These are phyloP conservation scores for Pleurotus sapidus DNA, from an alignment of 768 basidiomycete genomes.

Conservation along the genomic window DNA sequence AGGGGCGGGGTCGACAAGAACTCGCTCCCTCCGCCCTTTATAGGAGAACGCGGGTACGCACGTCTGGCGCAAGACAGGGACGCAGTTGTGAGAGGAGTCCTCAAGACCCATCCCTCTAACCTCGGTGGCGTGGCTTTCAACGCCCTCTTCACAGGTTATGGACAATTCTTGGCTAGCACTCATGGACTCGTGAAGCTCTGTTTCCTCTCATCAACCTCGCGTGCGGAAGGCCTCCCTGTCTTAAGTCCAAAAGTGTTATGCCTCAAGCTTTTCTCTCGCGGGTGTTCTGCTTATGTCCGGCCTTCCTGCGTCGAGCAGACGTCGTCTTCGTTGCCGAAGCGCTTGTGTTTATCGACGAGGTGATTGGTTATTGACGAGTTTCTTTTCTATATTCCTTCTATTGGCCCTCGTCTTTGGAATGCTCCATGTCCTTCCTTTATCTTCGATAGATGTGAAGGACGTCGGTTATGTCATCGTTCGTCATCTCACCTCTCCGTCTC, in stretches of 20 bases:
- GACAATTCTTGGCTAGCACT: conserved; percentile 2
- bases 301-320: neutral
- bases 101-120: conserved; percentile 5
- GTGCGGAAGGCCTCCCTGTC: conserved; percentile 2
- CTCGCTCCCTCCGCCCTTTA: neutral
- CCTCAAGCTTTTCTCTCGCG: conserved; percentile 3
- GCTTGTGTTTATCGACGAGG: conserved; percentile 41
- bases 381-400: conserved; percentile 26
- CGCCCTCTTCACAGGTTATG: conserved; percentile 3
- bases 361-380: conserved; percentile 44
- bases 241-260: conserved; percentile 3
- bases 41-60: conserved; percentile 7
- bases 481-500: conserved; percentile 15
- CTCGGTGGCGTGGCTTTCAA: neutral
- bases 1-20: neutral
- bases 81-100: conserved; percentile 4
- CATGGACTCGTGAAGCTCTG: conserved; percentile 14
- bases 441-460: conserved; percentile 90
- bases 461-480: conserved; percentile 95
- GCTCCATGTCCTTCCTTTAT: conserved; percentile 27
- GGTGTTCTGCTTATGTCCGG: neutral
- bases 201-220: neutral
- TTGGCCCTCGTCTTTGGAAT: conserved; percentile 28
- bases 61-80: conserved; percentile 6
- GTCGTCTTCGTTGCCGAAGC: conserved; percentile 29